phyloP scores from a whole-genome alignment of 2,329 filamentous ascomycete species.

The Phyllosticta ampelicida region DNA sequence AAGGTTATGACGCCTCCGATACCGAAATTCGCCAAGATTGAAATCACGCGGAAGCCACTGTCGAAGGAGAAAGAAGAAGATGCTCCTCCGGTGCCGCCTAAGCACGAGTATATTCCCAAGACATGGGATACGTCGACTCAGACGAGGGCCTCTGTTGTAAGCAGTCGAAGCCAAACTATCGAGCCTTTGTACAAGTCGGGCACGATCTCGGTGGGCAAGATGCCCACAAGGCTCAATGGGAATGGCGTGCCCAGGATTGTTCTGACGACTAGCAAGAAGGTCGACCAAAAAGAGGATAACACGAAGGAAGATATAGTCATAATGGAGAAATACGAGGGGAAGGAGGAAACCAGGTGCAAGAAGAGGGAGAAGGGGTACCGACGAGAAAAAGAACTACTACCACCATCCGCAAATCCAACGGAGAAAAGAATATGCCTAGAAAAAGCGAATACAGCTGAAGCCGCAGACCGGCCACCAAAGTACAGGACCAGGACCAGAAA shows the following conservation, averaged over 20 bases:
- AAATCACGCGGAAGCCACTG: background rate
- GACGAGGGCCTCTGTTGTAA: background rate
- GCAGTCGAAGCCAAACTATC: background rate
- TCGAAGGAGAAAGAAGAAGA: background rate
- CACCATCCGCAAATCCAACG: background rate
- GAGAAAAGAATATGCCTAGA: background rate
- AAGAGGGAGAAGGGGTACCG: background rate
- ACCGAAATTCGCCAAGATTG: background rate
- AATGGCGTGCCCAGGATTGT: constrained; percentile 5
- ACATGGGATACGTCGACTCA: background rate
- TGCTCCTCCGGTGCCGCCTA: background rate
- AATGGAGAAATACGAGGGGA: background rate
- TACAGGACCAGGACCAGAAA: background rate
- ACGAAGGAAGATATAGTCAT: background rate
- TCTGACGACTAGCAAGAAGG: background rate
- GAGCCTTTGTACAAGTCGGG: background rate
- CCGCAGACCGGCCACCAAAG: background rate
- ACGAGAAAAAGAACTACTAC: background rate
- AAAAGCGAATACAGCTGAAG: background rate
- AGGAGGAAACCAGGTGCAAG: background rate
- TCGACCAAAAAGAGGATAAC: background rate
- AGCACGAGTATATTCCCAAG: background rate
- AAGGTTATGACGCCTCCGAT: background rate
- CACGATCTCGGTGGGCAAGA: background rate
- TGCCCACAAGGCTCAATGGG: background rate